Percentiles rank a stretch among this genome's conserved stretches.
Conservation (phyloP, 495 filamentous ascomycete species). For the Margaritispora aquatica region DNA sequence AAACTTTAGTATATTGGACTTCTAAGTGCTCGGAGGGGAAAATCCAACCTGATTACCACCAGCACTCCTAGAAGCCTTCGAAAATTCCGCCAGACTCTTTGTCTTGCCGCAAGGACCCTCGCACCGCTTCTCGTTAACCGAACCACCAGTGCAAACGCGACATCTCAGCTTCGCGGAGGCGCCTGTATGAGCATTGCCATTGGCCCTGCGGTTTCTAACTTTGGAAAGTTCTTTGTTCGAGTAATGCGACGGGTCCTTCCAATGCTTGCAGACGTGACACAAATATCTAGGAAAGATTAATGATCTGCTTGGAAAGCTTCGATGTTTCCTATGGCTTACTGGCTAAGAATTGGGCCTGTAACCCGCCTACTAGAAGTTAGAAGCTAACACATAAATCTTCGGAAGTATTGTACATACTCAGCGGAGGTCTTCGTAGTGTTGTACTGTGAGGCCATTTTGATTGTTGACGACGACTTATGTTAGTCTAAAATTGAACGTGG, state of each 20-base stretch:
- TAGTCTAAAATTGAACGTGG: no score
- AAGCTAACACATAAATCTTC: neutral
- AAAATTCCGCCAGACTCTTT: slow-evolving; percentile 47
- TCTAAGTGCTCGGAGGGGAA: no score
- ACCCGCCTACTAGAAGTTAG: neutral
- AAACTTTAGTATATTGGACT: no score
- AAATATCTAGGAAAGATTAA: slow-evolving; percentile 26
- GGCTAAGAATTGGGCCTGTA: neutral
- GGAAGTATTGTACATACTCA: neutral
- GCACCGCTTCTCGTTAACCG: slow-evolving; percentile 31
- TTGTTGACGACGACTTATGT: no score
- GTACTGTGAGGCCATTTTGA: no score
- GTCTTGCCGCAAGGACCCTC: slow-evolving; percentile 40
- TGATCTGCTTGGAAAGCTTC: neutral
- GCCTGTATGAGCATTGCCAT: slow-evolving; percentile 12
- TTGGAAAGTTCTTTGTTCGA: slow-evolving; percentile 41
- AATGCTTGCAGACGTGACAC: slow-evolving; percentile 41
- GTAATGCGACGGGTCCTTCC: slow-evolving; percentile 32
- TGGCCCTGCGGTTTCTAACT: neutral
- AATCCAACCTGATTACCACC: slow-evolving; percentile 28
- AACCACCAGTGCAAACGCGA: slow-evolving; percentile 20
- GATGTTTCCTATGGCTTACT: neutral
- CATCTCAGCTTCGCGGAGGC: slow-evolving; percentile 11
- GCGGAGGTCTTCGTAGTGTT: neutral
- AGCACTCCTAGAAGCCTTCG: slow-evolving; percentile 46